Base-by-base conservation (phyloP, 768 basidiomycete species). In the Boletus subcaerulescens region DNA sequence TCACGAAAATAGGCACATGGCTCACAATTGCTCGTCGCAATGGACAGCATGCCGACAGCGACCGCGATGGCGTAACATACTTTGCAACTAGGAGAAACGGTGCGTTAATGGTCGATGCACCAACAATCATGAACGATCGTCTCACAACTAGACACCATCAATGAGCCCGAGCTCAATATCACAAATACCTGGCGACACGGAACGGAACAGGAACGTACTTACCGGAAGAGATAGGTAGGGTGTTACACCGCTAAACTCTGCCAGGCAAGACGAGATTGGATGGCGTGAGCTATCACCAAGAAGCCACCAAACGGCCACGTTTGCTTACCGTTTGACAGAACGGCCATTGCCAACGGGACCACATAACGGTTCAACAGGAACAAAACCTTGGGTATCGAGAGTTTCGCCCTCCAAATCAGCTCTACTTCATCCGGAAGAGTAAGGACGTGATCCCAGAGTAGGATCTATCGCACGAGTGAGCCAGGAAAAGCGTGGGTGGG, bases 11-110 rank as follows among this genome's bases (percentile, higher is more conserved):
- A 44, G 31, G 42, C 4, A 7, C 2, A n/a, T 17, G 20, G 17
- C 68, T 60, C 46, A 75, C 76, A 76, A 39, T 76, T 73, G 43
- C 70, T 71, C 24, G 66, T 65, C 5, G 64, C 69, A 18, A 72
- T 64, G 24, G 73, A 71, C n/a, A 73, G 13, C 59, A 72, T 65
- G 17, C 75, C 76, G 4, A 76, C 31, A n/a, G 65, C 47, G n/a
- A 69, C 58, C 2, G 41, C 42, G 18, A 55, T 22, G 11, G 55
- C 45, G 33, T 55, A 61, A 63, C 58, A 67, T 24, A n/a, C 39
- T 48, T 65, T 69, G 43, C 68, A 69, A 8, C 70, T 69, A 2
- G 15, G 33, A 45, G 7, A 10, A 51, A n/a, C 13, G 26, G 26
- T 9, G 39, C 0, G 41, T 65, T 32, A 65, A 44, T 20, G 24